Percentiles rank a stretch among this genome's conserved stretches.
Conservation (phyloP, 768 basidiomycete genomes). For the Lepiota subincarnata region DNA sequence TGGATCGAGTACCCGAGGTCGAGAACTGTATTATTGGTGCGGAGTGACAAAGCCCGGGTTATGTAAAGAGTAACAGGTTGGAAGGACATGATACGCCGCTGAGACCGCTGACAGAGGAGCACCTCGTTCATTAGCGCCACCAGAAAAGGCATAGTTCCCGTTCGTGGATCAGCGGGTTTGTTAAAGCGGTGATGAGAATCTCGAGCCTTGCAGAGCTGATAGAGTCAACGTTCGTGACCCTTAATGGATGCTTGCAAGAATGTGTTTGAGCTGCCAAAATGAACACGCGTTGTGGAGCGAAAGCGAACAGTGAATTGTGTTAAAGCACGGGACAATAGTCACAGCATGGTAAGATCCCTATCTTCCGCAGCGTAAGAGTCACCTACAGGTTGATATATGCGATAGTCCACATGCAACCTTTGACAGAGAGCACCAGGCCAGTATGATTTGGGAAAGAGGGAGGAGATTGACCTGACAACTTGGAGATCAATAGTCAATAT, state of each 20-base stretch:
- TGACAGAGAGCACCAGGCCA: too few relatives aligned
- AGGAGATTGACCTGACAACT: too few relatives aligned
- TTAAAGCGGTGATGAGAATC: background rate
- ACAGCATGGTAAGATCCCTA: background rate
- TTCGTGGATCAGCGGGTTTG: background rate
- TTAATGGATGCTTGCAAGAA: background rate
- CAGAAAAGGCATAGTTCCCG: background rate
- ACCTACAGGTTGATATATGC: too few relatives aligned
- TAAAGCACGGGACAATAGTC: background rate
- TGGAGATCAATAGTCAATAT: too few relatives aligned
- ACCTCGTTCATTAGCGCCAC: background rate
- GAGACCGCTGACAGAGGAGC: background rate
- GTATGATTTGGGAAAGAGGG: too few relatives aligned
- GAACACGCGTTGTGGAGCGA: background rate
- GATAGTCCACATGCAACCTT: too few relatives aligned
- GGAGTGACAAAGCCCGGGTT: background rate
- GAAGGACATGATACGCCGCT: background rate
- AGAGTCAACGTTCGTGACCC: background rate
- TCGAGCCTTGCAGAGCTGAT: background rate
- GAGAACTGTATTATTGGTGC: background rate
- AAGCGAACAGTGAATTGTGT: background rate
- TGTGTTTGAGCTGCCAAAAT: constrained; percentile 7
- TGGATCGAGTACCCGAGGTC: constrained; percentile 2
- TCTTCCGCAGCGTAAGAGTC: background rate
- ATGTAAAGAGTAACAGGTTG: background rate